phyloP scores from a whole-genome alignment of 75 land plant species.

The Pinus tabuliformis region DNA sequence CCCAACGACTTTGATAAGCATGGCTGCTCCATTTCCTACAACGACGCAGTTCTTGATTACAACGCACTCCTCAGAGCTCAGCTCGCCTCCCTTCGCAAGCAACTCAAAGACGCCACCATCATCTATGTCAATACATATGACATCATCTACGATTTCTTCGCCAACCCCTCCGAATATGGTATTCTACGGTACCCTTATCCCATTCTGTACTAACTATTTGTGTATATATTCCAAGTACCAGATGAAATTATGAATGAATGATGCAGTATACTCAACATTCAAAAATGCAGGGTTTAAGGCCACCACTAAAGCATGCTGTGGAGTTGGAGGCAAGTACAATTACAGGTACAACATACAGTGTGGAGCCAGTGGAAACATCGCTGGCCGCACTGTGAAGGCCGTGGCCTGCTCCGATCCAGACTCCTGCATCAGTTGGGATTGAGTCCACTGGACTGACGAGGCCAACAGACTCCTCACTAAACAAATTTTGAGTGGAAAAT shows the following conservation, averaged over 20 bases:
- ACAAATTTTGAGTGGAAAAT: slow-evolving; percentile 46
- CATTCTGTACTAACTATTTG: too few species aligned
- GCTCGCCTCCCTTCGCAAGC: slow-evolving; percentile 24
- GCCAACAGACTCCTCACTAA: slow-evolving; percentile 50
- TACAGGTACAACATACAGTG: slow-evolving; percentile 49
- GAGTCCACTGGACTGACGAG: slow-evolving; percentile 76
- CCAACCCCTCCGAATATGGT: slow-evolving; percentile 53
- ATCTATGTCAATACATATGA: slow-evolving; percentile 52
- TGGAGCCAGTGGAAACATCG: slow-evolving; percentile 36
- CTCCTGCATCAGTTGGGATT: slow-evolving; percentile 85
- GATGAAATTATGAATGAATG: too few species aligned
- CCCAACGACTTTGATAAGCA: slow-evolving; percentile 32
- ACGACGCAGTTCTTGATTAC: slow-evolving; percentile 44
- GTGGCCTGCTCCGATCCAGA: slow-evolving; percentile 59
- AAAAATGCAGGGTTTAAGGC: not conserved
- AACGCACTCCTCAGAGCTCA: slow-evolving; percentile 42
- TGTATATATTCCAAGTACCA: too few species aligned
- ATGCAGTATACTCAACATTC: too few species aligned
- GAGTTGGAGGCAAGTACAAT: slow-evolving; percentile 68
- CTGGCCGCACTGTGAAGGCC: slow-evolving; percentile 38
- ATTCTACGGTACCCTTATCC: not conserved
- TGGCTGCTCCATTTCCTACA: slow-evolving; percentile 58
- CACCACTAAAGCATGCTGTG: slow-evolving; percentile 56
- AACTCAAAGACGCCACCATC: slow-evolving; percentile 35
- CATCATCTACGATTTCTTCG: slow-evolving; percentile 45